Evolutionary conservation across 164 flowering plant species (phyloP).

Genomic region (Pachysandra terminalis): DNA sequence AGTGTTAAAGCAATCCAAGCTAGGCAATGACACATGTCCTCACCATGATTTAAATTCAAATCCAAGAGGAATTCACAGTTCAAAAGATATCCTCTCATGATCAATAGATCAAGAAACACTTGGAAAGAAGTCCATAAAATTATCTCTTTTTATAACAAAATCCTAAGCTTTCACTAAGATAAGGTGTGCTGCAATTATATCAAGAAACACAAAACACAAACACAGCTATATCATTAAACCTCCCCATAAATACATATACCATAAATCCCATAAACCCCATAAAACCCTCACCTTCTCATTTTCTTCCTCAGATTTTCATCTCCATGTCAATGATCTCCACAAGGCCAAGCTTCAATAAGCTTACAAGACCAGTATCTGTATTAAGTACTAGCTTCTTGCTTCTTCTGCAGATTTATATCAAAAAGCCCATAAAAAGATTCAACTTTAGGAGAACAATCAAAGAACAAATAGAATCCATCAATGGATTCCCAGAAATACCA

Average conservation of each 20-base stretch:
- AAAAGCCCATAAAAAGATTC: neutral
- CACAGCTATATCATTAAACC: neutral
- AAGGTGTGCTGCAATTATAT: neutral
- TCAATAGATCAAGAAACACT: neutral
- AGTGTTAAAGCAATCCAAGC: conserved; percentile 5
- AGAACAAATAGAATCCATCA: neutral
- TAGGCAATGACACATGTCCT: conserved; percentile 19
- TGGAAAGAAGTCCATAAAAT: neutral
- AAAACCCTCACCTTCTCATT: neutral
- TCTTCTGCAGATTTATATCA: neutral
- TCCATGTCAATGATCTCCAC: neutral
- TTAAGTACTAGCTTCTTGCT: no score
- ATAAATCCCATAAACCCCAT: no score
- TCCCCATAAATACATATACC: neutral
- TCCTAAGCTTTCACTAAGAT: neutral
- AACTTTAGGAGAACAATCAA: neutral
- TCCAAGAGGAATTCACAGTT: neutral
- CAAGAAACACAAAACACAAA: neutral
- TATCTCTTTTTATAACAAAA: neutral
- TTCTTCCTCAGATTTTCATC: neutral
- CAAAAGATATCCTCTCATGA: neutral
- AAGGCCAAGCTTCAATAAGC: neutral
- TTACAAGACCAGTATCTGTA: no score
- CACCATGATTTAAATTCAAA: conserved; percentile 1
- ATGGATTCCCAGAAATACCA: neutral